A percentile compares a stretch with the other conserved stretches of the same genome.
Evolutionary conservation across 2,329 filamentous ascomycete genomes (phyloP).

Genomic region (Calonectria ilicicola): DNA sequence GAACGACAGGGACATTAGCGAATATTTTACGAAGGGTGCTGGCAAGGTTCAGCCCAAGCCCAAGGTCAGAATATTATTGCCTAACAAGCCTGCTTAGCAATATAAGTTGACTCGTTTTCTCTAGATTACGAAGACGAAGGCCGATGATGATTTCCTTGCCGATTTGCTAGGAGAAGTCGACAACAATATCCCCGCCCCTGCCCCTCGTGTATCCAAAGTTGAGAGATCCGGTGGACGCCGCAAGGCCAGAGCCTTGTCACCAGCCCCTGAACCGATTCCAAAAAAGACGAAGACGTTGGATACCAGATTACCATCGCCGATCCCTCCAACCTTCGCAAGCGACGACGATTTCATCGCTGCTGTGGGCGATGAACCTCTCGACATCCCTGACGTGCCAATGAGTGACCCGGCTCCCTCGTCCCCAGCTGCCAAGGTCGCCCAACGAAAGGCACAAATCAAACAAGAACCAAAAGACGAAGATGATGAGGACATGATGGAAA

Average conservation of each 20-base stretch:
- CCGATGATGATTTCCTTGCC: conserved; percentile 89
- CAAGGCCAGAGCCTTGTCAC: conserved; percentile 84
- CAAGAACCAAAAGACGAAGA: conserved; percentile 72
- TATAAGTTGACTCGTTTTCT: conserved; percentile 23
- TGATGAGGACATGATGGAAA: conserved; percentile 87
- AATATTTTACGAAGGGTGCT: conserved; percentile 89
- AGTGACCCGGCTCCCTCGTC: conserved; percentile 90
- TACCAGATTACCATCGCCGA: conserved; percentile 59
- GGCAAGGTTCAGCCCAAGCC: conserved; percentile 77
- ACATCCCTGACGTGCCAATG: conserved; percentile 72
- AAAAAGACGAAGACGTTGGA: conserved; percentile 70
- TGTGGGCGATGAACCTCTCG: conserved; percentile 71
- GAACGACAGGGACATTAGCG: conserved; percentile 91
- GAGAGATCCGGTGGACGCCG: conserved; percentile 82
- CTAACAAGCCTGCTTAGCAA: background rate
- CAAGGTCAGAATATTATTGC: conserved; percentile 69
- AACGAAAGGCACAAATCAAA: conserved; percentile 73
- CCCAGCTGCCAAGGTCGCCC: conserved; percentile 81
- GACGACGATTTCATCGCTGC: conserved; percentile 68
- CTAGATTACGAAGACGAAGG: conserved; percentile 82
- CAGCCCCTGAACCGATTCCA: conserved; percentile 67
- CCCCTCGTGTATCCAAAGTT: conserved; percentile 69
- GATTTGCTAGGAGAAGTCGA: conserved; percentile 90
- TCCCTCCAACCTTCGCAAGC: conserved; percentile 60
- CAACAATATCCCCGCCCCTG: conserved; percentile 70